Base-by-base conservation (phyloP, 2,329 filamentous ascomycete species). In the Didymella pinodella region DNA sequence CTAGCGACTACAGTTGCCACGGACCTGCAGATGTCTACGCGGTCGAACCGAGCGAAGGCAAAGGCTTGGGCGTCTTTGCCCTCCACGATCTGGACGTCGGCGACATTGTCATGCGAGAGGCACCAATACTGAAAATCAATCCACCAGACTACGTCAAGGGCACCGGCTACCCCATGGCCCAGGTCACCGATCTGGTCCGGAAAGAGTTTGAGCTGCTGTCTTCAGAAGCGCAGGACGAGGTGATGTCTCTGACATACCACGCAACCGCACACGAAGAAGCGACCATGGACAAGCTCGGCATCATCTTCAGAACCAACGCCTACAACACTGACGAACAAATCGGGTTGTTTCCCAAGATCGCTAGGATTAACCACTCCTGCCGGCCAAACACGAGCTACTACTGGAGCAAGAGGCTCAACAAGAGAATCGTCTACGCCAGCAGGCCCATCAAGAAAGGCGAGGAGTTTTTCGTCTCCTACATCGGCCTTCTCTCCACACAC, bases 31-130 rank as follows among this genome's bases (percentile, higher is more conserved):
- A 64, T 20, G 53, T 69, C 54, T 76, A 69, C 46, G 59, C 66
- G 7, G 69, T 79, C 45, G 53, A 57, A 7, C 64, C 65, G 2
- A 75, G 76, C n/a, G 67, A 71, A 0, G 74, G 76, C 11, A 81
- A 79, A 65, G 80, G 80, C 2, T 65, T 81, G 7, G 80, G 80
- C 26, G 71, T 79, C 5, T 79, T 81, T 49, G 79, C 80, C 2
- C 66, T 67, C 1, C 64, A 63, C 11, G 54, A 62, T n/a, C 75
- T 82, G 14, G 69, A 74, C 14, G 61, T 68, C 11, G 78, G 79
- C 32, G 76, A 77, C 11, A 70, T 74, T 34, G 72, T 82, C 40
- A 71, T 82, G 56, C 69, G 70, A 26, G 80, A 82, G 62, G 56
- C 67, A 7, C 78, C 80, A 0, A 65, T 78, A 20, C 65, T 82